Conservation (phyloP, 2,329 filamentous ascomycete genomes). For the Aquanectria penicillioides region DNA sequence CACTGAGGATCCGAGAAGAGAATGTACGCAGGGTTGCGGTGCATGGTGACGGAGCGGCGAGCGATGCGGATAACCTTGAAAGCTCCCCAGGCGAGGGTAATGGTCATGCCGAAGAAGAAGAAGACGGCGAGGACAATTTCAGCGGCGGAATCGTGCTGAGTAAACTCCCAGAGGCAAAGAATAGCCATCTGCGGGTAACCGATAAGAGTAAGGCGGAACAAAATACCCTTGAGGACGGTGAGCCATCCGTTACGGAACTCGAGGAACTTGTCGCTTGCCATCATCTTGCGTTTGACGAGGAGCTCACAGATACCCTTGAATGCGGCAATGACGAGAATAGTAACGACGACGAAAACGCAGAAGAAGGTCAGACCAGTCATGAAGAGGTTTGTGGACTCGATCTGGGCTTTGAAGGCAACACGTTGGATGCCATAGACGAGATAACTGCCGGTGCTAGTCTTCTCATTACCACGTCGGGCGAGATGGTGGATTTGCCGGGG, state of each 20-base stretch:
- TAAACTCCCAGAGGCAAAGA: conserved; percentile 94
- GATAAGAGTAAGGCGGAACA: conserved; percentile 90
- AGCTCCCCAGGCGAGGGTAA: conserved; percentile 84
- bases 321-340: conserved; percentile 74
- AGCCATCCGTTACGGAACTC: conserved; percentile 97
- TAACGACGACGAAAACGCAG: conserved; percentile 81
- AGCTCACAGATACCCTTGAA: conserved; percentile 88
- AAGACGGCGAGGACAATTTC: conserved; percentile 89
- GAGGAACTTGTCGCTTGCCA: conserved; percentile 86
- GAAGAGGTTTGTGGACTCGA: conserved; percentile 93
- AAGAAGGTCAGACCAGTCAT: conserved; percentile 92
- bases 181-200: conserved; percentile 92
- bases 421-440: conserved; percentile 85
- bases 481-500: conserved; percentile 54
- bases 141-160: conserved; percentile 83
- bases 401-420: conserved; percentile 84
- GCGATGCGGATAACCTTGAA: conserved; percentile 91
- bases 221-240: conserved; percentile 90
- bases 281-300: conserved; percentile 77
- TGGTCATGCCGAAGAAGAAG: conserved; percentile 84
- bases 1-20: conserved; percentile 94
- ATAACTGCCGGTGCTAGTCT: conserved; percentile 64
- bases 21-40: conserved; percentile 97
- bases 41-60: conserved; percentile 86
- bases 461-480: conserved; percentile 65